phyloP scores from a whole-genome alignment of 2,329 filamentous ascomycete species.

The Massarina eburnea region DNA sequence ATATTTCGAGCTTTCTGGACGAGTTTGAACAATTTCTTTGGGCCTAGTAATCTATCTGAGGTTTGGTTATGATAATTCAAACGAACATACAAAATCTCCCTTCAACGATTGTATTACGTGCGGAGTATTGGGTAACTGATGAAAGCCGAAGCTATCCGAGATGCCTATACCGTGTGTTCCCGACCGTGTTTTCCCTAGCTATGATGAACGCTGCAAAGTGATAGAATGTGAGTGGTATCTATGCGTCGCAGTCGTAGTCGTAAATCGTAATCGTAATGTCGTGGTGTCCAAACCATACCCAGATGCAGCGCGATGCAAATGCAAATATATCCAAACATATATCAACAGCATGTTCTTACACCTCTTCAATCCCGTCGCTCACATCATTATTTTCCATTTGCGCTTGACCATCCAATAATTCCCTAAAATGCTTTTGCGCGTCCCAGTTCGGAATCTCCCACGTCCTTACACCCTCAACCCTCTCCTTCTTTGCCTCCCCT shows the following conservation, averaged over 20 bases:
- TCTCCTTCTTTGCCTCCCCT: conserved; percentile 10
- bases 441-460: conserved; percentile 41
- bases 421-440: conserved; percentile 25
- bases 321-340: conserved; percentile 7
- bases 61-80: no score
- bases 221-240: not conserved
- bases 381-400: conserved; percentile 18
- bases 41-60: no score
- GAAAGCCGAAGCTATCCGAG: not conserved
- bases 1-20: no score
- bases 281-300: conserved; percentile 2
- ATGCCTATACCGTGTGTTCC: not conserved
- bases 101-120: no score
- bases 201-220: no score
- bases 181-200: no score
- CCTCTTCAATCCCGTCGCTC: conserved; percentile 16
- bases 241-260: not conserved
- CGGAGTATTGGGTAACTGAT: not conserved
- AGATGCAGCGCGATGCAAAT: conserved; percentile 6
- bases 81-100: no score
- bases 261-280: conserved; percentile 1
- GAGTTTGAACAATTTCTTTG: no score
- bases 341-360: conserved; percentile 7
- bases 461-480: conserved; percentile 14
- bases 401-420: conserved; percentile 24